phyloP scores from a whole-genome alignment of 768 basidiomycete genomes.

The Dictyophora rubrovolvata region DNA sequence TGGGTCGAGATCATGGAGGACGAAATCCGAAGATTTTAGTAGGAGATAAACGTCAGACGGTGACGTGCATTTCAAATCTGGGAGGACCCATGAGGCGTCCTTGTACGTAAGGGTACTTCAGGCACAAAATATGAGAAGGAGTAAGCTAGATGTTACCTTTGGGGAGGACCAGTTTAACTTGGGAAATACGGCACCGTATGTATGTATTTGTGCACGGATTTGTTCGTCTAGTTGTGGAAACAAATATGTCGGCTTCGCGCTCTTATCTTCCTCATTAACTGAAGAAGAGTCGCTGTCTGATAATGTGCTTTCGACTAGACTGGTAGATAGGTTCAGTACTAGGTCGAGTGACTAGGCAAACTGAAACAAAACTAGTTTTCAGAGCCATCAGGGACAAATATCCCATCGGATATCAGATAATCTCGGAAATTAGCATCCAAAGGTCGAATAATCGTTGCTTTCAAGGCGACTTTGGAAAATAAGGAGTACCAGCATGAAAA shows the following conservation, averaged over 20 bases:
- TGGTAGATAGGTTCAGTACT: slow-evolving; percentile 18
- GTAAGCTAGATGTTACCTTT: slow-evolving; percentile 37
- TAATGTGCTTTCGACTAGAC: slow-evolving; percentile 43
- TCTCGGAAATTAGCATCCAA: slow-evolving; percentile 50
- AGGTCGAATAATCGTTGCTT: slow-evolving; percentile 65
- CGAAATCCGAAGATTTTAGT: slow-evolving; percentile 87
- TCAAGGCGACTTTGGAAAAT: slow-evolving; percentile 55
- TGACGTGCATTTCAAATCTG: slow-evolving; percentile 73
- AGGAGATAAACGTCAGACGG: slow-evolving; percentile 88
- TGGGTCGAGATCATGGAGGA: slow-evolving; percentile 62
- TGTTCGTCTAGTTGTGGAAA: slow-evolving; percentile 76
- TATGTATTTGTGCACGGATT: slow-evolving; percentile 54
- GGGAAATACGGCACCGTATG: slow-evolving; percentile 82
- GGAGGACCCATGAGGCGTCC: slow-evolving; percentile 91
- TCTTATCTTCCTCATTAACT: slow-evolving; percentile 29
- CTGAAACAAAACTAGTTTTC: slow-evolving; percentile 53
- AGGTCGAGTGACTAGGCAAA: background rate
- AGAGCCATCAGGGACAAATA: slow-evolving; percentile 73
- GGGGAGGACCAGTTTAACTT: slow-evolving; percentile 97
- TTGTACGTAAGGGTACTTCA: slow-evolving; percentile 19
- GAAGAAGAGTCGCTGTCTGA: slow-evolving; percentile 45
- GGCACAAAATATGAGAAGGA: background rate
- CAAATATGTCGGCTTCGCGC: slow-evolving; percentile 33
- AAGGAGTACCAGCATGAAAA: slow-evolving; percentile 79
- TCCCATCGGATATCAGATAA: slow-evolving; percentile 77